Base-by-base conservation (phyloP, 208 protist genomes). In the Tritrichomonas foetus region DNA sequence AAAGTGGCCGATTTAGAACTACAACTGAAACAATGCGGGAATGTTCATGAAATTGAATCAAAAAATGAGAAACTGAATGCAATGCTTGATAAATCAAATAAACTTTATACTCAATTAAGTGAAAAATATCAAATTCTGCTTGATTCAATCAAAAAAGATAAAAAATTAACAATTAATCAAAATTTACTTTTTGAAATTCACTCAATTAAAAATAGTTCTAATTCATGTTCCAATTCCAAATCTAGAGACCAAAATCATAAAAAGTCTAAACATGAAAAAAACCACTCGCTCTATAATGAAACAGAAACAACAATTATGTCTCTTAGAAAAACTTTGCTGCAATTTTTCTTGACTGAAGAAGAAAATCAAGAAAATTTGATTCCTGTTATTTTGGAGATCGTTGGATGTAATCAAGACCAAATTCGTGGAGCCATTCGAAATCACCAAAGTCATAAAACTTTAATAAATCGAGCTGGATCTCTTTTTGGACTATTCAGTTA, bases 51-150 rank as follows among this genome's bases (percentile, higher is more conserved):
- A 89, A n/a, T 89, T 44, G 78, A 61, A 53, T 25, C 41, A 57
- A 89, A 89, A 57, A 53, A 89, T 61, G 47, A 89, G 11, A 89
- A 57, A 57, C 16, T 89, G 20, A 25, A 53, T 11, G 41, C 78
- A 8, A 89, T 89, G 78, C 44, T 89, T 57, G 78, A 53, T 20
- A 89, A 89, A 89, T 89, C 78, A 1, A 89, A 89, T 57, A 53
- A n/a, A 33, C 33, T 89, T 39, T 89, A 89, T 30, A 47, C 78
- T 13, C 47, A 89, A 39, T 49, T 89, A 5, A 39, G 50, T 50
- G 74, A 82, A 82, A 47, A 50, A 30, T 82, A 82, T 27, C 5
- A 16, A 50, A 50, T 30, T 82, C 25, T 82, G 9, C 74, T n/a
- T 22, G 11, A 61, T 61, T 61, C 53, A 61, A 61, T 61, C 16